phyloP scores from a whole-genome alignment of 306 rosid genomes.

The Begonia peltatifolia region DNA sequence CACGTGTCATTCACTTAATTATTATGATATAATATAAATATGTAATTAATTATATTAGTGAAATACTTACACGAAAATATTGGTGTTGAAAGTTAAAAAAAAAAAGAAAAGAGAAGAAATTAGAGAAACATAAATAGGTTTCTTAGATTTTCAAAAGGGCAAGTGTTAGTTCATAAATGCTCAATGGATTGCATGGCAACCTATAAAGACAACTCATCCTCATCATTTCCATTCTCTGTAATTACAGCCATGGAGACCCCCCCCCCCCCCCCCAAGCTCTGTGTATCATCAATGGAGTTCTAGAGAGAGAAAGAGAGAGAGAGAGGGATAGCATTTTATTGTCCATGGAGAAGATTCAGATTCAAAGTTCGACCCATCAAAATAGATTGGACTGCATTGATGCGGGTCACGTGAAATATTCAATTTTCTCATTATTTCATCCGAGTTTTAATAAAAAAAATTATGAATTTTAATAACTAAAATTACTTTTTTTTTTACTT shows the following conservation, averaged over 20 bases:
- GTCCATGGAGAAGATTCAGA: constrained; percentile 14
- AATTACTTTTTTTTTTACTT: too few species aligned
- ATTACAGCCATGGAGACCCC: constrained; percentile 70
- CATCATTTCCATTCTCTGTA: constrained; percentile 45
- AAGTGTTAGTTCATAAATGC: too few species aligned
- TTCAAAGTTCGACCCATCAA: constrained; percentile 25
- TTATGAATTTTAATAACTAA: too few species aligned
- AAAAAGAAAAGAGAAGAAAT: too few species aligned
- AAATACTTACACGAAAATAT: too few species aligned
- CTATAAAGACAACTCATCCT: constrained; percentile 20
- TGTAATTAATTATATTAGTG: too few species aligned
- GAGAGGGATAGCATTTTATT: constrained; percentile 21
- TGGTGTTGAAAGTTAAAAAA: too few species aligned
- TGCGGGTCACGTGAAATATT: constrained; percentile 63
- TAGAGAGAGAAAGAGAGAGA: constrained; percentile 2
- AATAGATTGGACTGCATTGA: constrained; percentile 33
- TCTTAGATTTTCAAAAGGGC: too few species aligned
- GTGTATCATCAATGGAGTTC: background rate
- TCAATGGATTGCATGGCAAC: too few species aligned
- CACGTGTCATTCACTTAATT: too few species aligned
- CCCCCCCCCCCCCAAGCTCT: constrained; percentile 16
- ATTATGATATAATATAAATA: too few species aligned
- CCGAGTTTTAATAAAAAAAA: background rate
- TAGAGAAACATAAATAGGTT: too few species aligned
- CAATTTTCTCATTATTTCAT: constrained; percentile 22